A percentile compares a stretch with the other conserved stretches of the same genome.
phyloP scores from a whole-genome alignment of 208 protist species.

The Trypanosoma scelopori region DNA sequence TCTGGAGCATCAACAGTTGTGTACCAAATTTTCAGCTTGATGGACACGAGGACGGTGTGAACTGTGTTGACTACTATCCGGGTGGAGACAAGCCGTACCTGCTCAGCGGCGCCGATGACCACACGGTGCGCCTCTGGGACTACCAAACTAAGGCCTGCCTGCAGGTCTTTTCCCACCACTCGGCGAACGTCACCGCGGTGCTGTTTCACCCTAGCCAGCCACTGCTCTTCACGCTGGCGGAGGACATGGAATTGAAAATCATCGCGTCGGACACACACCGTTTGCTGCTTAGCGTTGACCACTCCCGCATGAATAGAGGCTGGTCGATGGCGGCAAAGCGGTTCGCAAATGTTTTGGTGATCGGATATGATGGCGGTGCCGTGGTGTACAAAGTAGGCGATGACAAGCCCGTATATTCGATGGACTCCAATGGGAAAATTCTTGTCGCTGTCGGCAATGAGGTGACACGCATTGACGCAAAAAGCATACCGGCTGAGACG shows the following conservation, averaged over 20 bases:
- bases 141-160: slow-evolving; percentile 98
- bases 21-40: slow-evolving; percentile 97
- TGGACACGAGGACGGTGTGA: slow-evolving; percentile 99
- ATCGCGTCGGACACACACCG: slow-evolving; percentile 96
- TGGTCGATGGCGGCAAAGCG: slow-evolving; percentile 91
- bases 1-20: slow-evolving; percentile 93
- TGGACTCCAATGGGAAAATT: slow-evolving; percentile 97
- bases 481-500: slow-evolving; percentile 52
- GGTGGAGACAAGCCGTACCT: slow-evolving; percentile 98
- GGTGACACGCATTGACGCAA: slow-evolving; percentile 89
- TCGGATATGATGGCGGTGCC: slow-evolving; percentile 93
- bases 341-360: slow-evolving; percentile 82
- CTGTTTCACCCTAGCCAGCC: slow-evolving; percentile 97
- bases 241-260: slow-evolving; percentile 93
- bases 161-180: slow-evolving; percentile 96
- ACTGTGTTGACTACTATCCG: slow-evolving; percentile 97
- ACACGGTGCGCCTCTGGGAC: slow-evolving; percentile 97
- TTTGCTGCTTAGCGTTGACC: slow-evolving; percentile 94
- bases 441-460: slow-evolving; percentile 95
- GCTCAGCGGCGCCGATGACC: slow-evolving; percentile 96
- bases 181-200: slow-evolving; percentile 95
- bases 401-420: slow-evolving; percentile 95
- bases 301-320: slow-evolving; percentile 92
- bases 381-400: slow-evolving; percentile 91
- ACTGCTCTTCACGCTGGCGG: slow-evolving; percentile 95